phyloP scores from a whole-genome alignment of 2,329 filamentous ascomycete genomes.

The Cladosporium sp. region DNA sequence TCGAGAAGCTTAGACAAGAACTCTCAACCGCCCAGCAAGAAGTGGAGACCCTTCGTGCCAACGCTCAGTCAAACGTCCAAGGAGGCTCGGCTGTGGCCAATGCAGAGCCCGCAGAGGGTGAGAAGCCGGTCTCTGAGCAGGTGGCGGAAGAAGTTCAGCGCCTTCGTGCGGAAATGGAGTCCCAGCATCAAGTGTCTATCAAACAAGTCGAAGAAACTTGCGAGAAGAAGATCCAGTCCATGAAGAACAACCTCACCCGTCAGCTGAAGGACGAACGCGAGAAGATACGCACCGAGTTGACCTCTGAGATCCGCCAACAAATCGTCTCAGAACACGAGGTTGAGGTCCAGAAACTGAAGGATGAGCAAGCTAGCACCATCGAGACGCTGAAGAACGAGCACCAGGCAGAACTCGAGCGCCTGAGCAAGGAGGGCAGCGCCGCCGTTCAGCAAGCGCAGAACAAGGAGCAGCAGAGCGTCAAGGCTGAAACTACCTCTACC shows the following conservation, averaged over 20 bases:
- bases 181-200: conserved; percentile 33
- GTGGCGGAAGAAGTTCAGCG: conserved; percentile 40
- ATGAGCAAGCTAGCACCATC: conserved; percentile 43
- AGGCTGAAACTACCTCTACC: conserved; percentile 22
- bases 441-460: conserved; percentile 34
- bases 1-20: conserved; percentile 37
- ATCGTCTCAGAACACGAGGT: conserved; percentile 41
- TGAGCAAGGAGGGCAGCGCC: conserved; percentile 32
- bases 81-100: conserved; percentile 10
- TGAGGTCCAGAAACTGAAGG: conserved; percentile 45
- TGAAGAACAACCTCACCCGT: conserved; percentile 63
- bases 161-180: conserved; percentile 34
- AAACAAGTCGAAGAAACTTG: conserved; percentile 46
- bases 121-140: conserved; percentile 44
- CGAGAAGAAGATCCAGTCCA: conserved; percentile 59
- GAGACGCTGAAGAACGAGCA: conserved; percentile 35
- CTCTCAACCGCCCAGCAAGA: conserved; percentile 43
- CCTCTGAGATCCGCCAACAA: conserved; percentile 26
- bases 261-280: conserved; percentile 53
- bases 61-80: conserved; percentile 23
- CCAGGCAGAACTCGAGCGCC: conserved; percentile 32
- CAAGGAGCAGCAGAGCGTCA: conserved; percentile 23
- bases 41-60: conserved; percentile 40
- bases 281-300: conserved; percentile 34
- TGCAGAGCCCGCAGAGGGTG: conserved; percentile 21